These are phyloP conservation scores for Suhomyces coccinellae DNA, from an alignment of 1,139 yeast species.

Conservation along the genomic window DNA sequence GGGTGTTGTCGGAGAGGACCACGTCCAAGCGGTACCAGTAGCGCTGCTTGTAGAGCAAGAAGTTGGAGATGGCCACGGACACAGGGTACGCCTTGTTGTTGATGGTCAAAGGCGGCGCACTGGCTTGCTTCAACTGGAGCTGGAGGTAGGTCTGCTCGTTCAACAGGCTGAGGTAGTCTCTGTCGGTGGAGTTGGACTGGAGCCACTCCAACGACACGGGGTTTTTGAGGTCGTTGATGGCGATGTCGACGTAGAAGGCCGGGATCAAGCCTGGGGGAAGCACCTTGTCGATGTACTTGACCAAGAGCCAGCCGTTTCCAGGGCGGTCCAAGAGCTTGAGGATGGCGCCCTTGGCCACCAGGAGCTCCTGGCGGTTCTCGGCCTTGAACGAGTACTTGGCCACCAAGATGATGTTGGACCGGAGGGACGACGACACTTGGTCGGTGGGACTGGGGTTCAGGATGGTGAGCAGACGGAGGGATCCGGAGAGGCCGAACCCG, in stretches of 20 bases:
- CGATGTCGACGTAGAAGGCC: conserved; percentile 46
- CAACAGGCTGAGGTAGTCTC: conserved; percentile 8
- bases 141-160: conserved; percentile 22
- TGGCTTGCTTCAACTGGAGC: conserved; percentile 22
- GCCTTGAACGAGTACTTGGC: conserved; percentile 38
- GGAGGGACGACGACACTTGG: conserved; percentile 17
- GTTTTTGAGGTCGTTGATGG: conserved; percentile 39
- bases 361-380: conserved; percentile 35
- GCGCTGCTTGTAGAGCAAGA: conserved; percentile 35
- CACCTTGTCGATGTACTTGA: conserved; percentile 42
- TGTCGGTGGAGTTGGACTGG: conserved; percentile 15
- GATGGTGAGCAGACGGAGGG: conserved; percentile 21
- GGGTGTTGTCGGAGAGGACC: conserved; percentile 32
- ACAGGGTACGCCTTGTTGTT: conserved; percentile 36
- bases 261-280: conserved; percentile 42
- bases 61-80: conserved; percentile 35
- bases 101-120: conserved; percentile 28
- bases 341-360: conserved; percentile 41
- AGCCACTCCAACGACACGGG: conserved; percentile 44
- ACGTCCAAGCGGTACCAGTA: conserved; percentile 48
- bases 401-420: conserved; percentile 39
- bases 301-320: conserved; percentile 47
- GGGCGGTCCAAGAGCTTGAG: conserved; percentile 40
- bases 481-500: conserved; percentile 7
- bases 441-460: conserved; percentile 21